A percentile compares a stretch with the other conserved stretches of the same genome.
Evolutionary conservation across 768 basidiomycete species (phyloP).

Genomic region (Hygrophorus russula): DNA sequence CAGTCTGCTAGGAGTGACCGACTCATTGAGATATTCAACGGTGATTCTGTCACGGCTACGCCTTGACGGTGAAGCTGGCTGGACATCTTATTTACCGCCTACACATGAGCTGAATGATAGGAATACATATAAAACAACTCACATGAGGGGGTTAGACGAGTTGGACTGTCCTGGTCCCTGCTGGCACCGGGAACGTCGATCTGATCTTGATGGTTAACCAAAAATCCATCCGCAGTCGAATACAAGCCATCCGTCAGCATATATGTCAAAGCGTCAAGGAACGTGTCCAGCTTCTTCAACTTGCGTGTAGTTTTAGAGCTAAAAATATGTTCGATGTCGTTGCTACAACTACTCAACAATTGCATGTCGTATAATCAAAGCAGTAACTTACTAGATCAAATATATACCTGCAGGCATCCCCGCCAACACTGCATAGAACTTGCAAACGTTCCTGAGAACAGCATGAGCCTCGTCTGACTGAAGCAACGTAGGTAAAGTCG

Average conservation of each 20-base stretch:
- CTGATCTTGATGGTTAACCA: background rate
- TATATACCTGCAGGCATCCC: conserved; percentile 4
- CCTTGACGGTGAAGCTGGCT: too few species aligned
- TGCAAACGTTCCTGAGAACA: conserved; percentile 1
- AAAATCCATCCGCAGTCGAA: background rate
- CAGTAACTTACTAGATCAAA: conserved; percentile 1
- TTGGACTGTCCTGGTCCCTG: background rate
- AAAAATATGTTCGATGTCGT: conserved; percentile 1
- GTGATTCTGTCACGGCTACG: too few species aligned
- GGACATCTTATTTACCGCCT: too few species aligned
- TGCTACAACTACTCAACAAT: background rate
- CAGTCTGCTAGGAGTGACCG: background rate
- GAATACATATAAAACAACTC: background rate
- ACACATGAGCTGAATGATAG: too few species aligned
- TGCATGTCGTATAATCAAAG: background rate
- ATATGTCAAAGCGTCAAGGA: conserved; percentile 1
- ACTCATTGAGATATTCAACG: background rate
- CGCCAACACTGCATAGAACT: conserved; percentile 1
- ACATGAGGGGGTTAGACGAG: background rate
- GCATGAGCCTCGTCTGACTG: conserved; percentile 1
- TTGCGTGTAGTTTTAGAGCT: background rate
- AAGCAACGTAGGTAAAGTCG: background rate
- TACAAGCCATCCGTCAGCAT: background rate
- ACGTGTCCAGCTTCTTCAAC: conserved; percentile 2
- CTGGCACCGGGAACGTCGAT: background rate